A percentile compares a stretch with the other conserved stretches of the same genome.
phyloP scores from a whole-genome alignment of 1,284 basidiomycete species.

The Pterulicium gracile region DNA sequence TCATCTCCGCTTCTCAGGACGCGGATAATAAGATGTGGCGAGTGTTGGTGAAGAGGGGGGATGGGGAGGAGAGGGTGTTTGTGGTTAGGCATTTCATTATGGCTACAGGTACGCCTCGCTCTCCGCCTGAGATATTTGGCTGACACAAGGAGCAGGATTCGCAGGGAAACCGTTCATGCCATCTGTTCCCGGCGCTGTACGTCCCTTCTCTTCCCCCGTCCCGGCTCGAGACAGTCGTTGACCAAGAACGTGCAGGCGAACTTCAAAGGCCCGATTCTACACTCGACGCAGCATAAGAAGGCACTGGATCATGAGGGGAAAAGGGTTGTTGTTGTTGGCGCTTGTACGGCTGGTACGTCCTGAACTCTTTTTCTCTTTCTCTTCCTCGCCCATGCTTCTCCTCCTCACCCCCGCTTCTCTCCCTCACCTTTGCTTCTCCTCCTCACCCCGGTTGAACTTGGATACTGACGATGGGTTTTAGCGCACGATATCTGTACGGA shows the following conservation, averaged over 20 bases:
- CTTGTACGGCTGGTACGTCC: conserved; percentile 48
- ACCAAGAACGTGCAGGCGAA: conserved; percentile 21
- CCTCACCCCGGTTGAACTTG: too few species aligned
- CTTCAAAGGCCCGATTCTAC: conserved; percentile 46
- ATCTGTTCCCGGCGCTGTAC: conserved; percentile 27
- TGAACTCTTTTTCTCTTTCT: background rate
- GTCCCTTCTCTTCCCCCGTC: background rate
- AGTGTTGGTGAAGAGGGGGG: conserved; percentile 33
- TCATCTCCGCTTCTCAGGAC: conserved; percentile 34
- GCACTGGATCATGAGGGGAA: conserved; percentile 44
- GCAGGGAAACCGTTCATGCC: conserved; percentile 40
- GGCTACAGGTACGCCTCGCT: conserved; percentile 41
- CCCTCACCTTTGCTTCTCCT: too few species aligned
- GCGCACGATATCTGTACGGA: conserved; percentile 19
- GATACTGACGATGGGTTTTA: conserved; percentile 7
- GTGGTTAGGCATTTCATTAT: conserved; percentile 47
- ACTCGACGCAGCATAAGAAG: conserved; percentile 39
- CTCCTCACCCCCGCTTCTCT: too few species aligned
- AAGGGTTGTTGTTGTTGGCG: conserved; percentile 51
- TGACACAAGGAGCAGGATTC: conserved; percentile 28
- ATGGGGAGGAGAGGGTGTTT: conserved; percentile 36
- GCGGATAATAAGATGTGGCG: conserved; percentile 39
- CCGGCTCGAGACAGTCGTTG: background rate
- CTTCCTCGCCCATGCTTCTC: background rate
- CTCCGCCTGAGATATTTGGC: too few species aligned